A percentile compares a stretch with the other conserved stretches of the same genome.
Conservation (phyloP, 805 yeast species). For the Yarrowia alimentaria region DNA sequence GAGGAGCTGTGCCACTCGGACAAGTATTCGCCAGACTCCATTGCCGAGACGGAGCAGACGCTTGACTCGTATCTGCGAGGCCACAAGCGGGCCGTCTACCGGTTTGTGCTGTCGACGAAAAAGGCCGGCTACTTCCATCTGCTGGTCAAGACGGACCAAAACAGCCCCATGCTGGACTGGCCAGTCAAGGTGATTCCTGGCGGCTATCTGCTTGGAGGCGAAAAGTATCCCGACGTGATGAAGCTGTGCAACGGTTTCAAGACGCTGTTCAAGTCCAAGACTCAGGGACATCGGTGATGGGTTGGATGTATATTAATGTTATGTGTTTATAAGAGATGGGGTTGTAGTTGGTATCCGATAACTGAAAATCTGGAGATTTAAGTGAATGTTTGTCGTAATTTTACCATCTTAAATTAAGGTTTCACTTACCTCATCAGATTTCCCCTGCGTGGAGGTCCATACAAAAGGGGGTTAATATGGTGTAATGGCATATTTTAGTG, state of each 20-base stretch:
- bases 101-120: slow-evolving; percentile 84
- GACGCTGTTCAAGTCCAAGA: slow-evolving; percentile 43
- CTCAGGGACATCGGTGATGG: slow-evolving; percentile 10
- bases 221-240: slow-evolving; percentile 84
- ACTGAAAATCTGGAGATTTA: no score
- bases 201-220: slow-evolving; percentile 77
- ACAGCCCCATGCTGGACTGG: slow-evolving; percentile 64
- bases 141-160: slow-evolving; percentile 69
- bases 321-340: no score
- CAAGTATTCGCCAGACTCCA: slow-evolving; percentile 79
- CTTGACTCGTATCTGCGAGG: slow-evolving; percentile 86
- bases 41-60: slow-evolving; percentile 79
- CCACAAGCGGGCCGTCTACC: slow-evolving; percentile 84
- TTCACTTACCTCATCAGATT: no score
- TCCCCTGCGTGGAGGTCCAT: no score
- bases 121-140: slow-evolving; percentile 92
- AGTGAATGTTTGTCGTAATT: no score
- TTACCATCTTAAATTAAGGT: no score
- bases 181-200: slow-evolving; percentile 86
- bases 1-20: slow-evolving; percentile 84
- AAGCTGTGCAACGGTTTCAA: slow-evolving; percentile 94
- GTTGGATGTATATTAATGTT: slow-evolving; percentile 10
- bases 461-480: no score
- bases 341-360: no score
- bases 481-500: no score